Conservation (phyloP, 768 basidiomycete species). For the Tricholomella constricta region DNA sequence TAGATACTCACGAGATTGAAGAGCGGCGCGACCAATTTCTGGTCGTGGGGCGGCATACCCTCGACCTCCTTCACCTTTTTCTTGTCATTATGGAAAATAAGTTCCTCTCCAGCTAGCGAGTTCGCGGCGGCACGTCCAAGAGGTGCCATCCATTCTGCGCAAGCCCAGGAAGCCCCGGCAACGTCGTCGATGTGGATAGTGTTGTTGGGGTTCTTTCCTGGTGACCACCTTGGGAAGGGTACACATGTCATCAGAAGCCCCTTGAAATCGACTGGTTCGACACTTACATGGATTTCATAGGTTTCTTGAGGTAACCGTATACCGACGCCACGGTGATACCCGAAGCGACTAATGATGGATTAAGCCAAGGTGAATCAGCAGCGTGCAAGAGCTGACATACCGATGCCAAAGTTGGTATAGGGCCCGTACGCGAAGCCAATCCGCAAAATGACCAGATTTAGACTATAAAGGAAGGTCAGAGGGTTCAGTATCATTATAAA, state of each 20-base stretch:
- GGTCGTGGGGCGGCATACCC: conserved; percentile 57
- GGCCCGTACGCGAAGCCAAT: conserved; percentile 81
- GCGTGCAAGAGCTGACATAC: conserved; percentile 38
- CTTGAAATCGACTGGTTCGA: background rate
- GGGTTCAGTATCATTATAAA: conserved; percentile 7
- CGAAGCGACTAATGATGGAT: conserved; percentile 53
- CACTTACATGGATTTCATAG: conserved; percentile 81
- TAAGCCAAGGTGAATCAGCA: conserved; percentile 12
- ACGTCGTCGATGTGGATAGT: conserved; percentile 81
- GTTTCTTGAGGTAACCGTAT: conserved; percentile 80
- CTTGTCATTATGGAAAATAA: conserved; percentile 72
- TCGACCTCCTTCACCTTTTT: conserved; percentile 63
- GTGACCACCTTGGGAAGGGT: conserved; percentile 65
- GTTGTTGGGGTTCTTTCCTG: conserved; percentile 73
- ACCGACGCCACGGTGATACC: conserved; percentile 76
- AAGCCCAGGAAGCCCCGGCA: conserved; percentile 76
- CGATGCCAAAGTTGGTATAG: conserved; percentile 69
- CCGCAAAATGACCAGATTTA: conserved; percentile 80
- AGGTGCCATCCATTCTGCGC: conserved; percentile 71
- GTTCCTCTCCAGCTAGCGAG: conserved; percentile 63
- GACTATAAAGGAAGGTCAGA: conserved; percentile 39
- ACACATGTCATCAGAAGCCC: conserved; percentile 5
- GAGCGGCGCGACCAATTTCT: conserved; percentile 68
- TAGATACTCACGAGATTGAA: conserved; percentile 69
- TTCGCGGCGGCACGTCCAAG: conserved; percentile 68